Evolutionary conservation across 73 alveolate genomes (phyloP).

Genomic region (Paramecium pentaurelia): DNA sequence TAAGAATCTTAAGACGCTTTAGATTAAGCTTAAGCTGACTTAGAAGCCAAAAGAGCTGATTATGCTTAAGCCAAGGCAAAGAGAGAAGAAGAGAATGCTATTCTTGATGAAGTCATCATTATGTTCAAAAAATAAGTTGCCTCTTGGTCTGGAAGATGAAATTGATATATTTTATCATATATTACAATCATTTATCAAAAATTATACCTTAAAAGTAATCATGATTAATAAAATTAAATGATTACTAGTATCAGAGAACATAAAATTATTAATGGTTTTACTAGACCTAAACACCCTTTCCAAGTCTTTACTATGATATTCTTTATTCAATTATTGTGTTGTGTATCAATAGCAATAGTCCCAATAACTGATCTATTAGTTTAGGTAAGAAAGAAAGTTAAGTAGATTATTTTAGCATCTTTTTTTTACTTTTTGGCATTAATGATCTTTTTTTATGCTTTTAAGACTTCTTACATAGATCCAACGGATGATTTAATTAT

Average conservation of each 20-base stretch:
- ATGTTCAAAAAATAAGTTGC: conserved; percentile 43
- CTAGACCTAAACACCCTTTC: conserved; percentile 30
- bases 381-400: neutral
- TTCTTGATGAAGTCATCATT: conserved; percentile 8
- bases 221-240: neutral
- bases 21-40: conserved; percentile 35
- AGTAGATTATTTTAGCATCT: neutral
- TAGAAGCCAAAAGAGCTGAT: neutral
- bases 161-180: neutral
- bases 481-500: conserved; percentile 33
- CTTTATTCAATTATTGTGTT: neutral
- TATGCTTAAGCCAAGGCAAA: conserved; percentile 14
- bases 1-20: conserved; percentile 38
- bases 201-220: neutral
- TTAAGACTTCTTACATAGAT: neutral
- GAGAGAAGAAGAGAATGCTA: conserved; percentile 36
- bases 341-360: neutral
- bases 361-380: neutral
- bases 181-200: neutral
- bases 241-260: neutral
- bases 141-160: conserved; percentile 40
- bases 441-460: neutral
- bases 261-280: conserved; percentile 33
- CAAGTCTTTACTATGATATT: neutral
- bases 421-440: neutral